Evolutionary conservation across 2,329 filamentous ascomycete species (phyloP), one percentile per base, ranked within the genome.

Genomic region (Macroventuria anomochaeta): DNA sequence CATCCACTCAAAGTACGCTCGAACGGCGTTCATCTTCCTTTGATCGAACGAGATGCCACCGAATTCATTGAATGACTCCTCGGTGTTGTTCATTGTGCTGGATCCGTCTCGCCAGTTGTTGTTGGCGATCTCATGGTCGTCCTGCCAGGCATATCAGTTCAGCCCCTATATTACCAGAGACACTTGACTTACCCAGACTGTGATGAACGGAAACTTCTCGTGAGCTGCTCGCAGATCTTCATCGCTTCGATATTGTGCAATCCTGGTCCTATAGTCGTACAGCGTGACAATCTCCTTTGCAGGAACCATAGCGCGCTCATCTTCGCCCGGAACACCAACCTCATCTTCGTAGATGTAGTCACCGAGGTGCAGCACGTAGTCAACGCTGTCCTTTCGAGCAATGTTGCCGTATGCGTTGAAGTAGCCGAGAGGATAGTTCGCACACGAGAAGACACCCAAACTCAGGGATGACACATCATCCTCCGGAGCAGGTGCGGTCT

Each of bases 1-100:
- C 53, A 59, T 60, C 62, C 63, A 67, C 55, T 88, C 85, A 55
- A 87, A 88, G 62, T 87, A 87, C 1, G 87, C 86, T 31, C 88
- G 79, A 2, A 90, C 87, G 1, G 87, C 88, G 46, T 90, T 88
- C 79, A 88, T 85, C 76, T 90, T 90, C 58, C 87, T 81, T 68
- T 88, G 84, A 60, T 90, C 87, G n/a, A 89, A 84, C 26, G 81
- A 84, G n/a, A 90, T 80, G 46, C 76, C 75, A 26, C 75, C 75
- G 34, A 69, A 69, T 21, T 69, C 56, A 18, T 71, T 57, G 63
- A 78, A 79, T 0, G 72, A 75, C 3, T 68, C 65, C 49, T 78
- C 75, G 6, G 76, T 78, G 57, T 78, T 78, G 62, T 78, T 78
- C 42, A 77, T 57, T 34, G 62, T 62, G 7, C 65, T 65, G 3